A percentile compares a stretch with the other conserved stretches of the same genome.
Evolutionary conservation across 1,139 yeast genomes (phyloP).

Genomic region (Martiniozyma asiatica): DNA sequence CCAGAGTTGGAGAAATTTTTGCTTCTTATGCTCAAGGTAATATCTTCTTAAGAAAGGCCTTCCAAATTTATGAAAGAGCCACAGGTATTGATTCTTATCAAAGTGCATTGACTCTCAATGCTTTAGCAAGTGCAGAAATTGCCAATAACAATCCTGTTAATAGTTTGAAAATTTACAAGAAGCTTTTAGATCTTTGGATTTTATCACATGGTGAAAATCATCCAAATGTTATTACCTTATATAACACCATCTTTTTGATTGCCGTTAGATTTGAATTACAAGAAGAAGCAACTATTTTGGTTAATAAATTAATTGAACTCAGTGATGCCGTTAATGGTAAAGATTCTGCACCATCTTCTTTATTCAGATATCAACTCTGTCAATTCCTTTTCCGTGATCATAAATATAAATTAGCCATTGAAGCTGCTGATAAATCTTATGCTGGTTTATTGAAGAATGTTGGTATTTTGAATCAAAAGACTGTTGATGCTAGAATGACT

Average conservation of each 20-base stretch:
- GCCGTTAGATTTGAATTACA: conserved; percentile 42
- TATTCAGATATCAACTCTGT: conserved; percentile 54
- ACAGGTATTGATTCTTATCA: conserved; percentile 74
- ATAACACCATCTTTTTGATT: conserved; percentile 51
- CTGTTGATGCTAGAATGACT: conserved; percentile 56
- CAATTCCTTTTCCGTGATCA: conserved; percentile 45
- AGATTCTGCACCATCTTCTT: conserved; percentile 45
- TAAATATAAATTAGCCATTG: conserved; percentile 43
- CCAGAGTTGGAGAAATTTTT: conserved; percentile 24
- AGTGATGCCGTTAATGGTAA: conserved; percentile 29
- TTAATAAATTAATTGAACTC: conserved; percentile 35
- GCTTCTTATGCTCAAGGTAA: conserved; percentile 3
- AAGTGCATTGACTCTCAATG: conserved; percentile 58
- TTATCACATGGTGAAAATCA: conserved; percentile 46
- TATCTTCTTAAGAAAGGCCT: conserved; percentile 52
- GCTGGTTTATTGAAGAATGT: conserved; percentile 41
- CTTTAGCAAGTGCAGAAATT: conserved; percentile 64
- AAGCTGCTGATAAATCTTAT: conserved; percentile 39
- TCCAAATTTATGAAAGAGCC: conserved; percentile 65
- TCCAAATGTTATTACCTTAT: conserved; percentile 57
- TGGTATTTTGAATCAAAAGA: conserved; percentile 52
- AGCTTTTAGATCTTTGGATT: conserved; percentile 49
- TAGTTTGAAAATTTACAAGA: conserved; percentile 50
- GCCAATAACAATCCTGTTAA: conserved; percentile 46
- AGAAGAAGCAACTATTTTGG: conserved; percentile 37